Conservation (phyloP, 2,329 filamentous ascomycete genomes). For the Penicillium verrucosum region DNA sequence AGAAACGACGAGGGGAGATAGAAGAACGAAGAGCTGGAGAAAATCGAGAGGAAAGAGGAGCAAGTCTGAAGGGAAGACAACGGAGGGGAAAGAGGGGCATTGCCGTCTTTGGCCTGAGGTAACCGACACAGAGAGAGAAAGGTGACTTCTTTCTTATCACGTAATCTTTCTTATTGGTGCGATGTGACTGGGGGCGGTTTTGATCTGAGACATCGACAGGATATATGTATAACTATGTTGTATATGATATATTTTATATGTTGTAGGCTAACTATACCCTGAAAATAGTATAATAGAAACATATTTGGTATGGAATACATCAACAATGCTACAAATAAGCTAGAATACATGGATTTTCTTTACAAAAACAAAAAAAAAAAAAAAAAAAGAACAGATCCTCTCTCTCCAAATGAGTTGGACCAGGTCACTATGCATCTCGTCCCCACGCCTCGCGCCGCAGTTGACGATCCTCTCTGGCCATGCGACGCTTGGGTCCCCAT, state of each 20-base stretch:
- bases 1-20: conserved; percentile 33
- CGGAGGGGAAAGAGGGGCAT: conserved; percentile 38
- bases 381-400: background rate
- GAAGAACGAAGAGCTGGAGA: conserved; percentile 9
- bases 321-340: conserved; percentile 18
- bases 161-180: conserved; percentile 15
- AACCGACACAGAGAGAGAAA: conserved; percentile 1
- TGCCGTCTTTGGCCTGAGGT: conserved; percentile 11
- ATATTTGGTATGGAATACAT: conserved; percentile 14
- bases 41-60: conserved; percentile 15
- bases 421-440: conserved; percentile 47
- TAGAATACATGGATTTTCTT: conserved; percentile 26
- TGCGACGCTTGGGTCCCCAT: conserved; percentile 59
- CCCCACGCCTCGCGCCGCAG: conserved; percentile 61
- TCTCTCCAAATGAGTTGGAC: background rate
- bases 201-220: background rate
- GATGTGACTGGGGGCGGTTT: conserved; percentile 4
- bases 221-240: too few relatives aligned
- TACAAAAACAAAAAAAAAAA: conserved; percentile 2
- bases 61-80: conserved; percentile 27
- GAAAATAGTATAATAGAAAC: background rate
- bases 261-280: too few relatives aligned
- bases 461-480: conserved; percentile 59
- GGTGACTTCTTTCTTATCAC: conserved; percentile 20
- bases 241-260: too few relatives aligned